Conservation (phyloP, 2,329 filamentous ascomycete species). For the Talaromyces sp. region DNA sequence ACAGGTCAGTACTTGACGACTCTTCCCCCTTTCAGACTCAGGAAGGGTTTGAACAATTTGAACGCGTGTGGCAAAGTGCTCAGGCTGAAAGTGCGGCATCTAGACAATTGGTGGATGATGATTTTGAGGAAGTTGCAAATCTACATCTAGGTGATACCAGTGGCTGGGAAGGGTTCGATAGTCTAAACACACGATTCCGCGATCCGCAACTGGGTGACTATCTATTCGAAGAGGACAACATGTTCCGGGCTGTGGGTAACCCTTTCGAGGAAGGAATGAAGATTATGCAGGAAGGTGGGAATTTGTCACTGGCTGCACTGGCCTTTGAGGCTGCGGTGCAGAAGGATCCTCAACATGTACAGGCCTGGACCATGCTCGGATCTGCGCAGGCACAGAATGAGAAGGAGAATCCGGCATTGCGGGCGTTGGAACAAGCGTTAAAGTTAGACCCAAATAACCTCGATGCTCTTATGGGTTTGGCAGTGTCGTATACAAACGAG, state of each 20-base stretch:
- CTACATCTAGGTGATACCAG: constrained; percentile 67
- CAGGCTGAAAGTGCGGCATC: constrained; percentile 42
- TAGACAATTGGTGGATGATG: constrained; percentile 62
- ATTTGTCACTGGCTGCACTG: constrained; percentile 85
- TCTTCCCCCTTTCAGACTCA: not conserved
- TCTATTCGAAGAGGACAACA: constrained; percentile 90
- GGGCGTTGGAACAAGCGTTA: constrained; percentile 84
- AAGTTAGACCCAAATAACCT: constrained; percentile 84
- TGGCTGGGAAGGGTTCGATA: constrained; percentile 75
- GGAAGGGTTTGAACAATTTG: constrained; percentile 76
- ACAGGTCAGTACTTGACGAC: constrained; percentile 63
- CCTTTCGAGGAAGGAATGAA: constrained; percentile 90
- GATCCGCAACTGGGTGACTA: constrained; percentile 85
- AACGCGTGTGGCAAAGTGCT: constrained; percentile 62
- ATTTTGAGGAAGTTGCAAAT: constrained; percentile 46
- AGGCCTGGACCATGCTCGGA: constrained; percentile 91
- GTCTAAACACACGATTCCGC: constrained; percentile 62
- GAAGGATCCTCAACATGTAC: constrained; percentile 78
- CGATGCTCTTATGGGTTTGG: constrained; percentile 86
- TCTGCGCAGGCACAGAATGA: constrained; percentile 96
- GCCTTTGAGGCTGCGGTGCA: constrained; percentile 96
- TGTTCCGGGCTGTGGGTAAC: constrained; percentile 75
- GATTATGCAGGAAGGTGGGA: constrained; percentile 90
- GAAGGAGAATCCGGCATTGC: constrained; percentile 93
- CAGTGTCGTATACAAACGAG: constrained; percentile 97